Evolutionary conservation across 176 grass and related monocot species (phyloP), one percentile per base, ranked within the genome.

Genomic region (Saccharum spontaneum): DNA sequence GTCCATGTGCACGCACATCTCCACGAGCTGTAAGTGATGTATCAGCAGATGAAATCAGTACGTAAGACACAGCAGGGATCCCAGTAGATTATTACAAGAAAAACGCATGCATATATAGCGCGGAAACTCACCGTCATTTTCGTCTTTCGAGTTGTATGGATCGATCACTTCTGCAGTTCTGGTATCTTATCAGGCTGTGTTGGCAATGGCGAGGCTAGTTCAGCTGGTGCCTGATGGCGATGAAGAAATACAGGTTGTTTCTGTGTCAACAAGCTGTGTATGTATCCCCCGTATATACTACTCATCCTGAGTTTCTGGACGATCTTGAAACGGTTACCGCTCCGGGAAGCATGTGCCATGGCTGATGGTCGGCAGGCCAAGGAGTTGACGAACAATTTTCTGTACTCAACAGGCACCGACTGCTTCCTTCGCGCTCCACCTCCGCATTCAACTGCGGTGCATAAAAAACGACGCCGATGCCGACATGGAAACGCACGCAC

Each of bases 1-100:
- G 28, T 95, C 91, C 91, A 98, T 95, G 74, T 98, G 93, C 83
- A 98, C 96, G 79, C 89, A 85, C 87, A 98, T 90, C 87, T 98
- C 96, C 64, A 95, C 91, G 16, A 95, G 91, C 95, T 95, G 8
- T 16, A 63, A 41, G 54, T 38, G 24, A 85, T 43, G 67, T 23
- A 52, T 43, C 11, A 48, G 10, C 30, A 10, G 2, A 38, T 17
- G n/a, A 67, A 64, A 63, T 10, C 24, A 0, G n/a, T 14, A n/a
- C 18, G 5, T 8, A 55, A n/a, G 31, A 13, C 13, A 76, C 0
- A 17, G 6, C 7, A 20, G 26, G 40, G 24, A 10, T 17, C 36
- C n/a, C 38, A 13, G 7, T 23, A 65, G 39, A 57, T 30, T 50
- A 0, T 5, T 64, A 0, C 61, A 64, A 11, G 7, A 3, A 48